phyloP scores from a whole-genome alignment of 2,329 filamentous ascomycete species.

The Fusarium euwallaceae region DNA sequence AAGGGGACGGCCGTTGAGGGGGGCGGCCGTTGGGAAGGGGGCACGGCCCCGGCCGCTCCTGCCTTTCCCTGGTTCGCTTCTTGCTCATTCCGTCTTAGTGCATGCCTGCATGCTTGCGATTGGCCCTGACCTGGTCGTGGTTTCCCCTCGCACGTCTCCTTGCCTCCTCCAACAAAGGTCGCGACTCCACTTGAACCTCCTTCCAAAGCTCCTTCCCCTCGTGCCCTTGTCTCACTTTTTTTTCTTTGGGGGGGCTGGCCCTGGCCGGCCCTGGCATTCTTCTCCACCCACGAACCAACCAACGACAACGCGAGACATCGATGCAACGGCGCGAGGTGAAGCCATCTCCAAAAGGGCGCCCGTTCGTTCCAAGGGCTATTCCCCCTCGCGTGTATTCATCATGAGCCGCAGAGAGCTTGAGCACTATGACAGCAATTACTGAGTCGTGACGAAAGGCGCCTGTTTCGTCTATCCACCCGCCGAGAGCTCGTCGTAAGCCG shows the following conservation, averaged over 20 bases:
- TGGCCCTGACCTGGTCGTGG: slow-evolving; percentile 23
- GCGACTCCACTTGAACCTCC: slow-evolving; percentile 13
- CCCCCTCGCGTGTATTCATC: slow-evolving; percentile 29
- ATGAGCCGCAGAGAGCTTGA: slow-evolving; percentile 24
- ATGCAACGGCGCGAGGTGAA: slow-evolving; percentile 42
- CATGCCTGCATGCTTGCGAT: slow-evolving; percentile 21
- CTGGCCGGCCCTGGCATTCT: slow-evolving; percentile 36
- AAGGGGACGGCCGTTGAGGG: slow-evolving; percentile 46
- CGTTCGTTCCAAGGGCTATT: slow-evolving; percentile 25
- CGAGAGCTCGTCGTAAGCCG: not conserved
- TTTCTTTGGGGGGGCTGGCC: slow-evolving; percentile 13
- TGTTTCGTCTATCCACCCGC: slow-evolving; percentile 25
- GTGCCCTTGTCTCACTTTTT: slow-evolving; percentile 42
- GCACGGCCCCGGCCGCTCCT: slow-evolving; percentile 47
- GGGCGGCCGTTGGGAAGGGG: slow-evolving; percentile 47
- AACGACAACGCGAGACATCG: slow-evolving; percentile 43
- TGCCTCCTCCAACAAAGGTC: slow-evolving; percentile 30
- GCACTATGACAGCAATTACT: slow-evolving; percentile 18
- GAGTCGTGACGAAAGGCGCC: slow-evolving; percentile 26
- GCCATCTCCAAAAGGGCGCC: slow-evolving; percentile 44
- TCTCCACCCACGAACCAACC: slow-evolving; percentile 44
- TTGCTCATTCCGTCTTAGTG: slow-evolving; percentile 37
- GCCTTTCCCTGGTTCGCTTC: slow-evolving; percentile 42
- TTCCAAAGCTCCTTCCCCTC: slow-evolving; percentile 32
- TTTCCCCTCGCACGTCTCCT: slow-evolving; percentile 33